Evolutionary conservation across 345 rosid genomes (phyloP).

Genomic region (Erucastrum elatum): DNA sequence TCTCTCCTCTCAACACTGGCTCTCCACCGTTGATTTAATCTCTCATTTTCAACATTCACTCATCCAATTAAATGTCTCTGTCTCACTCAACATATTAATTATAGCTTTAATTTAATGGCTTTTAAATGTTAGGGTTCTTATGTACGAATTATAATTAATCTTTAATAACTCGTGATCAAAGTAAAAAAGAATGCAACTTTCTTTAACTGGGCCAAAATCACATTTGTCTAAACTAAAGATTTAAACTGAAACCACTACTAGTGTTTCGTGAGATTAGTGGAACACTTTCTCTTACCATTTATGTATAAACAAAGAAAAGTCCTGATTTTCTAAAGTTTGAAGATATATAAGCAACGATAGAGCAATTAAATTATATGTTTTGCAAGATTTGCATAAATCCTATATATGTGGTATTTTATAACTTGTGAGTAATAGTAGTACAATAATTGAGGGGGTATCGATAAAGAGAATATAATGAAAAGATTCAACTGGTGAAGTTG

Average conservation of each 20-base stretch:
- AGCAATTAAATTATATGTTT: conserved; percentile 9
- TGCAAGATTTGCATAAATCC: conserved; percentile 25
- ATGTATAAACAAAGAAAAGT: conserved; percentile 24
- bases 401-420: neutral
- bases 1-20: neutral
- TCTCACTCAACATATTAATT: conserved; percentile 11
- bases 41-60: conserved; percentile 14
- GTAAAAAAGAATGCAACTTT: neutral
- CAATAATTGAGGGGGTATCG: conserved; percentile 20
- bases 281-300: conserved; percentile 11
- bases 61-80: conserved; percentile 13
- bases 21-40: conserved; percentile 46
- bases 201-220: neutral
- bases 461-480: conserved; percentile 31
- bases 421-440: conserved; percentile 12
- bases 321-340: too few species aligned
- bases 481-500: conserved; percentile 26
- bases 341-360: conserved; percentile 1
- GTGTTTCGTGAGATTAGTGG: neutral
- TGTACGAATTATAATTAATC: neutral
- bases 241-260: conserved; percentile 16
- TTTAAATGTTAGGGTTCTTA: conserved; percentile 23
- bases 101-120: neutral
- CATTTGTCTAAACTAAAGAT: conserved; percentile 7
- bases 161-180: neutral